Base-by-base conservation (phyloP, 805 yeast species). In the Ogataea dorogensis region DNA sequence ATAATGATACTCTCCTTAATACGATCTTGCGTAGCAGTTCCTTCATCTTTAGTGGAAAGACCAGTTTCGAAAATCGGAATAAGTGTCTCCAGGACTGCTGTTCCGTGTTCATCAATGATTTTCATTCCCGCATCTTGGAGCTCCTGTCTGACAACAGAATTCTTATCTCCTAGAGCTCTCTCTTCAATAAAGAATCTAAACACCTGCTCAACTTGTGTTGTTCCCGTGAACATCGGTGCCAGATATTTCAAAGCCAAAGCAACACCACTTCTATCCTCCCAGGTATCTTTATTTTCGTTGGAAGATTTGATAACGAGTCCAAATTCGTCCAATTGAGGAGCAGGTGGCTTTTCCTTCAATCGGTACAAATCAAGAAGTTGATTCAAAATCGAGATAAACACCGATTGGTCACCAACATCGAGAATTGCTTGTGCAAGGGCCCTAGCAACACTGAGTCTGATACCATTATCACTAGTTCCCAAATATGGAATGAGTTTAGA, bases 81-180 rank as follows among this genome's bases (percentile, higher is more conserved):
- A 50, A 93, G 68, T 2, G 66, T 63, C 54, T 87, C 95, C n/a
- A 88, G 81, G 37, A 71, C 68, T 4, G 61, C 53, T 15, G 73
- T 68, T 14, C 96, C 97, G 47, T 80, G 82, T 1, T 56, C 53
- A 26, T 79, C 71, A 35, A 93, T 77, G 21, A 86, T 69, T 25
- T 71, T 77, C 40, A 86, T 70, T 32, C 96, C 98, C n/a, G 96
- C 93, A 37, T 83, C 91, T 53, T 86, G 88, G 56, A 88, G 71
- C 54, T 85, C 94, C 43, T 79, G 84, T 35, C 93, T 75, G 4
- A 87, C 96, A 33, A 75, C 61, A 0, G 73, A 63, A 40, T 85
- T 84, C 40, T 73, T 70, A 54, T 89, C 98, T 18, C 86, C 88
- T 27, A 88, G 65, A 1, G 91, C 85, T 28, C 73, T 71, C 31